Percentiles rank a stretch among this genome's conserved stretches.
These are phyloP conservation scores for Botrytis paeoniae DNA, from an alignment of 2,329 filamentous ascomycete genomes.

Conservation along the genomic window DNA sequence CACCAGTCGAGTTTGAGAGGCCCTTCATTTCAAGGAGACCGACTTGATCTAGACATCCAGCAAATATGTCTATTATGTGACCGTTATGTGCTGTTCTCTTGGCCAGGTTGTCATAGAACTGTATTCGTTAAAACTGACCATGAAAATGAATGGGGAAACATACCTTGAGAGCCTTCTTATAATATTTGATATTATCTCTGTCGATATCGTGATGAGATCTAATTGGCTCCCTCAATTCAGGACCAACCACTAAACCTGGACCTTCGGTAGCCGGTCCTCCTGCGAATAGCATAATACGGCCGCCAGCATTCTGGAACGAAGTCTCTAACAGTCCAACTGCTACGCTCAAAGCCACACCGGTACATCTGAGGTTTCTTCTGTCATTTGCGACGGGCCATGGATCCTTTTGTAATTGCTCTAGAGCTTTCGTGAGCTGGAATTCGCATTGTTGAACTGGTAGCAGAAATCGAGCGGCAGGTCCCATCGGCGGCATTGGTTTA, in stretches of 20 bases:
- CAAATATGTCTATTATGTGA: conserved; percentile 96
- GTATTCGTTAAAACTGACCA: conserved; percentile 20
- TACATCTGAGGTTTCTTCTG: conserved; percentile 84
- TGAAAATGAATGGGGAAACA: conserved; percentile 26
- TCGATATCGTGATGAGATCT: conserved; percentile 99
- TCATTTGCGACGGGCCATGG: conserved; percentile 97
- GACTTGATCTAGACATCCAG: conserved; percentile 94
- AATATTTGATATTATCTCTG: conserved; percentile 98
- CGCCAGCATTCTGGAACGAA: conserved; percentile 92
- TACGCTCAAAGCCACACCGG: conserved; percentile 93
- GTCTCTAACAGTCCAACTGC: conserved; percentile 90
- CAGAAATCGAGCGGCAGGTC: conserved; percentile 84
- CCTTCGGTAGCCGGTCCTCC: conserved; percentile 94
- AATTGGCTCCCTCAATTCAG: conserved; percentile 93
- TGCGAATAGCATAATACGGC: conserved; percentile 94
- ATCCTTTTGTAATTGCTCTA: conserved; percentile 94
- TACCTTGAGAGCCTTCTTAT: conserved; percentile 97
- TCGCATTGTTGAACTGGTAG: conserved; percentile 94
- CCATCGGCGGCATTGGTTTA: conserved; percentile 69
- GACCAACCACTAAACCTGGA: conserved; percentile 93
- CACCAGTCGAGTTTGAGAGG: conserved; percentile 90
- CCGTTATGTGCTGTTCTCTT: conserved; percentile 95
- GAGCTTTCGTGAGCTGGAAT: conserved; percentile 92
- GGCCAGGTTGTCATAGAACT: conserved; percentile 93
- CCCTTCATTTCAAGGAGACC: conserved; percentile 98